Conservation (phyloP, 495 filamentous ascomycete species). For the Jackrogersella multiformis region DNA sequence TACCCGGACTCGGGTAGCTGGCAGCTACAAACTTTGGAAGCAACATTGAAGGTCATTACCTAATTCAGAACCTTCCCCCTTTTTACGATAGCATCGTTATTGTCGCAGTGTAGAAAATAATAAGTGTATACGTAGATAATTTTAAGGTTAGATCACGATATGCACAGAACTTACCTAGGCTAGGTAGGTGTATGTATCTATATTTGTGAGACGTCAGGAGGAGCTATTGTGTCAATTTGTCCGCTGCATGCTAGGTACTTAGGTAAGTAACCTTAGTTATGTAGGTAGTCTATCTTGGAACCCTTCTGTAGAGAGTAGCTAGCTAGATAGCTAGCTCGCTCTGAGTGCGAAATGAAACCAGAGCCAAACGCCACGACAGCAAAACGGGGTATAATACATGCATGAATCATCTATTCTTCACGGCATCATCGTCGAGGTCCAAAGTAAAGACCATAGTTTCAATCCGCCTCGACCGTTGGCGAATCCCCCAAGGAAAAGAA, state of each 20-base stretch:
- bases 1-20: no score
- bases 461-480: not conserved
- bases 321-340: no score
- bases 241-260: not conserved
- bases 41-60: no score
- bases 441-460: not conserved
- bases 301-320: no score
- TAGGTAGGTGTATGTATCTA: no score
- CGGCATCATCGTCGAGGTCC: constrained; percentile 3
- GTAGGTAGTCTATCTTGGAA: not conserved
- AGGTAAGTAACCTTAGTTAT: not conserved
- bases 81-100: no score
- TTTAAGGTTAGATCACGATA: no score
- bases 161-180: no score
- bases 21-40: no score
- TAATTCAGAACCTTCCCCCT: no score
- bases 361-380: constrained; percentile 12
- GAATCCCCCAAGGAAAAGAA: not conserved
- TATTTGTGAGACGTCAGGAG: not conserved
- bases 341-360: constrained; percentile 9
- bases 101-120: no score
- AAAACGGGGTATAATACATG: constrained; percentile 26
- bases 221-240: constrained; percentile 11
- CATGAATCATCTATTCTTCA: constrained; percentile 16
- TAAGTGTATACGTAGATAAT: no score